Evolutionary conservation across 2,329 filamentous ascomycete species (phyloP).

Genomic region (Gnomoniopsis sp.): DNA sequence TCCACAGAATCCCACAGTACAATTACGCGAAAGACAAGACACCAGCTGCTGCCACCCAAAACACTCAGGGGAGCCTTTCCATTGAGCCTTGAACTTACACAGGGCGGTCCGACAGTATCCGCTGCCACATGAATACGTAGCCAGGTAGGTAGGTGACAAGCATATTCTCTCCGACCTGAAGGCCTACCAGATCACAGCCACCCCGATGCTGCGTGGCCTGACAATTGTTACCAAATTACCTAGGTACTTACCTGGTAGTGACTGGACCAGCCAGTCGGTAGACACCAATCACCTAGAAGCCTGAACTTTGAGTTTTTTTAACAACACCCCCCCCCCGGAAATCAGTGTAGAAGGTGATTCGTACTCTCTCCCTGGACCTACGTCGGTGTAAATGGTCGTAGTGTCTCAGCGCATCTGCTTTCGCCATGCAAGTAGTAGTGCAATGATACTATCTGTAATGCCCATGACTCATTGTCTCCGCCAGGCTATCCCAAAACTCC

Average conservation of each 20-base stretch:
- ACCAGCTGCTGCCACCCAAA: too few species aligned
- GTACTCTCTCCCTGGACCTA: neutral
- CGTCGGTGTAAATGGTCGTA: neutral
- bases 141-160: too few species aligned
- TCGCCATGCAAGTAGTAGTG: neutral
- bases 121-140: too few species aligned
- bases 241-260: too few species aligned
- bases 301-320: too few species aligned
- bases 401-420: neutral
- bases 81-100: too few species aligned
- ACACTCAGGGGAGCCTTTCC: too few species aligned
- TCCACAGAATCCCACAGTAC: too few species aligned
- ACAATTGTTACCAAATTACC: too few species aligned
- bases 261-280: neutral
- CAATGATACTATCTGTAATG: neutral
- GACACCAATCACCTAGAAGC: neutral
- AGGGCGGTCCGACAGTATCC: too few species aligned
- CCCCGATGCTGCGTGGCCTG: neutral
- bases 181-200: neutral
- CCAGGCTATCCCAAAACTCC: neutral
- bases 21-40: too few species aligned
- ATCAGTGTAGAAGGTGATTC: neutral
- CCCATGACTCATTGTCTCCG: neutral
- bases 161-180: neutral
- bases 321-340: too few species aligned